Evolutionary conservation across 2,329 filamentous ascomycete genomes (phyloP).

Genomic region (Monilinia laxa): DNA sequence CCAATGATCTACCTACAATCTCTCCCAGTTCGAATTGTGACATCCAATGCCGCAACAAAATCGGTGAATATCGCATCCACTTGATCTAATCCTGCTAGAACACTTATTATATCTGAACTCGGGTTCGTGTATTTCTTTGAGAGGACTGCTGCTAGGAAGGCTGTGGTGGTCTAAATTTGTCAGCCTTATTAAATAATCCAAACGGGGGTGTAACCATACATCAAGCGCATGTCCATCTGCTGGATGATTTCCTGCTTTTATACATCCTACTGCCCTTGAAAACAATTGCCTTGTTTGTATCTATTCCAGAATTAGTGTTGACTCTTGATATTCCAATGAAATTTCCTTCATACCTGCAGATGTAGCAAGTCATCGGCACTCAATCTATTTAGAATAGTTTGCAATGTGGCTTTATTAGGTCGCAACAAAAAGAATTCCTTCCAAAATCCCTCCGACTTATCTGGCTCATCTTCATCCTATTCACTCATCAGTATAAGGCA

Average conservation of each 20-base stretch:
- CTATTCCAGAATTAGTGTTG: constrained; percentile 31
- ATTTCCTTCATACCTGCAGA: constrained; percentile 56
- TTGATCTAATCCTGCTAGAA: constrained; percentile 84
- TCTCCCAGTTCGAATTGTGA: constrained; percentile 74
- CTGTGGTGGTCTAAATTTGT: constrained; percentile 73
- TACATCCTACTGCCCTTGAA: constrained; percentile 64
- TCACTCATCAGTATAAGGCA: constrained; percentile 30
- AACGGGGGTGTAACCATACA: constrained; percentile 52
- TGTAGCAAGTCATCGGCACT: constrained; percentile 73
- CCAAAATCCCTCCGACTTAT: constrained; percentile 91
- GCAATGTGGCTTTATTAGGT: constrained; percentile 70
- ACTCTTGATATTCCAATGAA: not conserved
- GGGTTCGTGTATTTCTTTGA: constrained; percentile 92
- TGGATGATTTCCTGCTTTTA: constrained; percentile 59
- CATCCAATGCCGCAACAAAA: constrained; percentile 79
- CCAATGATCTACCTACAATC: constrained; percentile 54
- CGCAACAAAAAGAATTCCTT: constrained; percentile 88
- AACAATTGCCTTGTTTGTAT: constrained; percentile 62
- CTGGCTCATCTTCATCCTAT: constrained; percentile 63
- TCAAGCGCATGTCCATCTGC: constrained; percentile 80
- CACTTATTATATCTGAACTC: constrained; percentile 88
- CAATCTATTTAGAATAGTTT: constrained; percentile 66
- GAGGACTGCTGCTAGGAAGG: constrained; percentile 79
- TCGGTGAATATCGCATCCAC: constrained; percentile 86
- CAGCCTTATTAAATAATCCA: constrained; percentile 41